These are phyloP conservation scores for Camelina sativa DNA, from an alignment of 345 rosid species.

Conservation along the genomic window DNA sequence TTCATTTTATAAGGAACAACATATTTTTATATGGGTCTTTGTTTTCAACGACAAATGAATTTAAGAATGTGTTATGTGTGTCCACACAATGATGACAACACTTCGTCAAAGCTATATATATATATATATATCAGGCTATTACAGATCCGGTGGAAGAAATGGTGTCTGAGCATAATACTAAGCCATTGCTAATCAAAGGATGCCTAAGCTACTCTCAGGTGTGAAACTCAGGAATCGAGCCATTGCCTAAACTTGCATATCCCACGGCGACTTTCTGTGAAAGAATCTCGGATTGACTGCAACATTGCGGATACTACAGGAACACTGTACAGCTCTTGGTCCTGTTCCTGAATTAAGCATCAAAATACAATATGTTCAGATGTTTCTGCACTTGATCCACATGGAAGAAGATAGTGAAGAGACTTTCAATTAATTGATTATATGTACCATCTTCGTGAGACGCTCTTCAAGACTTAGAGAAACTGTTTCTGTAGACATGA, in stretches of 20 bases:
- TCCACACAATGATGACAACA: constrained; percentile 9
- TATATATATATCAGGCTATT: constrained; percentile 11
- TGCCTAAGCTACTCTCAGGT: constrained; percentile 18
- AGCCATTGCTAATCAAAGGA: constrained; percentile 19
- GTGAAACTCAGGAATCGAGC: constrained; percentile 40
- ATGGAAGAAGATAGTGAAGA: constrained; percentile 6
- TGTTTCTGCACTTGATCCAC: constrained; percentile 17
- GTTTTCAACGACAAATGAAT: neutral
- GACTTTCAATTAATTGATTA: constrained; percentile 10
- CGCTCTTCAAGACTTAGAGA: constrained; percentile 67
- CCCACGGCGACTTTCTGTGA: constrained; percentile 75
- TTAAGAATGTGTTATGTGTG: constrained; percentile 8
- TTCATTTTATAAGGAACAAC: too few relatives aligned
- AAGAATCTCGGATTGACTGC: constrained; percentile 78
- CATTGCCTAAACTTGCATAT: constrained; percentile 83
- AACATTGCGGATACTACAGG: constrained; percentile 68
- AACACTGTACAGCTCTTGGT: constrained; percentile 53
- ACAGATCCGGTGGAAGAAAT: neutral
- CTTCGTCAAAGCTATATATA: neutral
- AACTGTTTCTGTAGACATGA: constrained; percentile 60
- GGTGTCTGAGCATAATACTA: neutral
- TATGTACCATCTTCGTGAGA: constrained; percentile 72
- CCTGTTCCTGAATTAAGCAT: constrained; percentile 55
- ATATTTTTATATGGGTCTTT: neutral
- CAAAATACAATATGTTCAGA: constrained; percentile 3